Base-by-base conservation (phyloP, 768 basidiomycete species). In the Phanerodontia chrysosporium region DNA sequence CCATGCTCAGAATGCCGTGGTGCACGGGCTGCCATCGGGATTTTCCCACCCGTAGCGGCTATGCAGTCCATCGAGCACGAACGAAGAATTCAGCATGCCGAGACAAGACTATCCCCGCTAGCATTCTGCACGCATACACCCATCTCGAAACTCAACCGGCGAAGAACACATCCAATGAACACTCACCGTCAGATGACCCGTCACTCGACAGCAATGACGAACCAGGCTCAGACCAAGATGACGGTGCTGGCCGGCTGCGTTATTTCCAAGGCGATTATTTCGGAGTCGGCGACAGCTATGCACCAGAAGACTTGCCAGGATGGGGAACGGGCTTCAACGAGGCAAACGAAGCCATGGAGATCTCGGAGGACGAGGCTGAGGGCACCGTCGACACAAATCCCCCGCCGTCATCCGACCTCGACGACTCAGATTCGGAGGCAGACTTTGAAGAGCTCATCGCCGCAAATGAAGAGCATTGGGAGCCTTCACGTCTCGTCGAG, bases 191-290 rank as follows among this genome's bases (percentile, higher is more conserved):
- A 12, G 25, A 30, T 27, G 27, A 27, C 49, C 6, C 49, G 10
- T 9, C 7, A 4, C 6, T 8, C 24, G 25, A 14, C 8, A 6
- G 4, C n/a, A 8, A 22, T 6, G 5, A 9, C 6, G 27, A 27
- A 24, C 9, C 7, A 5, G 25, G 27, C 5, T 18, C 22, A 18
- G 49, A 24, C 29, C 10, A 51, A 24, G 12, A 25, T 6, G 18
- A 51, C 7, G 16, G 6, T 27, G 22, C 4, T 22, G 24, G 7
- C 8, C 6, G 4, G 6, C 29, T n/a, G 7, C 25, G 16, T 6
- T 27, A 6, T 3, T 63, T 63, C 27, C n/a, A 57, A 29, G 62
- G 62, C 30, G 62, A 63, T 45, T 60, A 36, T 27, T 63, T 60
- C 22, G 62, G 62, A 18, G 18, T 14, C 45, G 45, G 36, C 5